Evolutionary conservation across 345 rosid species (phyloP), one percentile per base, ranked within the genome.

Genomic region (Eucalyptus sp.): DNA sequence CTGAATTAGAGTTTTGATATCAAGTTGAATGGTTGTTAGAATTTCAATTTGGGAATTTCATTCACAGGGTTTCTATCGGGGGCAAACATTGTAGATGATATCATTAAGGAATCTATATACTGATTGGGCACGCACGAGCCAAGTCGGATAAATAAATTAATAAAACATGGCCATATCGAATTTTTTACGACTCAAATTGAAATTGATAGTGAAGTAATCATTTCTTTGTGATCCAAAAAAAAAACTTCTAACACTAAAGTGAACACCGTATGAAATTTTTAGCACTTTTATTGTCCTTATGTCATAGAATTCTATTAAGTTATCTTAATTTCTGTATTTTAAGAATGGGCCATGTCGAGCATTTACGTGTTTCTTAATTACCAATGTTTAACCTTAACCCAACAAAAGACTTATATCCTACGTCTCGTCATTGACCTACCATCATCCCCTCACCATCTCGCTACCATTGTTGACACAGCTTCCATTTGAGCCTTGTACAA

Each of bases 151-250:
- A 18, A 52, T 52, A 52, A 52, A 18, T 52, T 18, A 18, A 3
- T 52, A 52, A 52, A 52, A 3, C 20, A 52, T 52, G 2, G 10
- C 0, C 0, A 20, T 52, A 52, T 52, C 1, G 2, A 4, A 52
- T 52, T 52, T 52, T 52, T 20, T 52, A 1, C 2, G 0, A 18
- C 58, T 52, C 10, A 52, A 52, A 52, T 52, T 52, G 25, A 52
- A 20, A 2, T 20, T 52, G 58, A 52, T 20, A 7, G 58, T 8
- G 20, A 18, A 52, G 25, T 18, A 52, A 52, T 52, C 2, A 3
- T 52, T 52, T 52, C 7, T 17, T 52, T 18, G 10, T 52, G 4
- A 52, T 52, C 10, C 4, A 52, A 52, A 52, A 52, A 14, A 52
- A 20, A 49, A 49, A 49, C 50, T 49, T 49, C 2, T 18, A 52